Evolutionary conservation across 2,329 filamentous ascomycete species (phyloP).

Genomic region (Fusarium robinianum): DNA sequence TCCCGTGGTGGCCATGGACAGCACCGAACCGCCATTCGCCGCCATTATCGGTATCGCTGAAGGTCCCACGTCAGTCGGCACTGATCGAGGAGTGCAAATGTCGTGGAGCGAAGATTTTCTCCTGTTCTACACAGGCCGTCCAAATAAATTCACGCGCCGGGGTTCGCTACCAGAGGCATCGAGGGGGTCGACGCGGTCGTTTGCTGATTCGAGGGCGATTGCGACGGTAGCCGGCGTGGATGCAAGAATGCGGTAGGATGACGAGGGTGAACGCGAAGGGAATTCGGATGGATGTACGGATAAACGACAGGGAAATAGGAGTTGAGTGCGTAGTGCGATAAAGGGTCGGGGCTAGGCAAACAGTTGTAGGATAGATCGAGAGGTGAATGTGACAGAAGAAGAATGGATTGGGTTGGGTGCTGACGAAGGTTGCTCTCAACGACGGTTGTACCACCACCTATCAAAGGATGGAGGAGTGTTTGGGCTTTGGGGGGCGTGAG

Average conservation of each 20-base stretch:
- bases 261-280: too few relatives aligned
- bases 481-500: too few relatives aligned
- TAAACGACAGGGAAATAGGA: too few relatives aligned
- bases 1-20: constrained; percentile 37
- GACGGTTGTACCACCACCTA: constrained; percentile 15
- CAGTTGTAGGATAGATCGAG: constrained; percentile 1
- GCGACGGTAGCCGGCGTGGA: constrained; percentile 17
- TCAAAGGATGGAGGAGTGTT: constrained; percentile 23
- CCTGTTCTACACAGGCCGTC: constrained; percentile 30
- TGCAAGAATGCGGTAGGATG: neutral
- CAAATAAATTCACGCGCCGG: constrained; percentile 17
- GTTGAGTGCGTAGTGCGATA: too few relatives aligned
- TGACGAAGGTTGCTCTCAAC: constrained; percentile 18
- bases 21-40: constrained; percentile 43
- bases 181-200: constrained; percentile 10
- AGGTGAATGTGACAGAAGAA: constrained; percentile 14
- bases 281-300: too few relatives aligned
- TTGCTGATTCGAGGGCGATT: constrained; percentile 19
- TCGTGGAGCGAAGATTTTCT: too few relatives aligned
- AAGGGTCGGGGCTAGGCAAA: too few relatives aligned
- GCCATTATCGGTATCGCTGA: constrained; percentile 40
- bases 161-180: constrained; percentile 28
- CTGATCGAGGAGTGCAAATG: constrained; percentile 17
- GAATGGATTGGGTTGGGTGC: constrained; percentile 15
- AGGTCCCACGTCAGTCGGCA: too few relatives aligned